These are phyloP conservation scores for Cystobasidium pallidum DNA, from an alignment of 1,284 basidiomycete species.

Conservation along the genomic window DNA sequence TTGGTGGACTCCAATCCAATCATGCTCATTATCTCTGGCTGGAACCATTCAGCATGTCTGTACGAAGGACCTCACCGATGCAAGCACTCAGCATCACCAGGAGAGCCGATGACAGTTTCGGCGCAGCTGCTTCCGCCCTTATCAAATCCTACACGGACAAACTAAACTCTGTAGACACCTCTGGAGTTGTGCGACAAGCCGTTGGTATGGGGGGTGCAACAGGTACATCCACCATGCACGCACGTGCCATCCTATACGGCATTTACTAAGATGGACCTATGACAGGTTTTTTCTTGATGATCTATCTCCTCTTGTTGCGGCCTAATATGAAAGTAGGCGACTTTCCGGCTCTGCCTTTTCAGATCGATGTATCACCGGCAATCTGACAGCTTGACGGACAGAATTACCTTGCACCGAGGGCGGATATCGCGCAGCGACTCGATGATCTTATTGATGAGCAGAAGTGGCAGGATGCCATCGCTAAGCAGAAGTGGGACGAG, in stretches of 20 bases:
- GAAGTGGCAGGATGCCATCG: not conserved
- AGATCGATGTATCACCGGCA: no score
- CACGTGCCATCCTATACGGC: no score
- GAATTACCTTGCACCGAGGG: conserved; percentile 22
- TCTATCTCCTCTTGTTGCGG: conserved; percentile 29
- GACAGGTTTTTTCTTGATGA: not conserved
- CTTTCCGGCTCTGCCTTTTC: not conserved
- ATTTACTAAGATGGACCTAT: not conserved
- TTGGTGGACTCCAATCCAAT: not conserved
- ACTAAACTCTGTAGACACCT: conserved; percentile 34
- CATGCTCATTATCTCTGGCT: not conserved
- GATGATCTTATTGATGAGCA: not conserved
- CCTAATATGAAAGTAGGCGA: conserved; percentile 23
- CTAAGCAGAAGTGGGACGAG: not conserved
- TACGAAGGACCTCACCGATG: not conserved
- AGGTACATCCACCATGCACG: not conserved
- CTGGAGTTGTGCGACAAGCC: conserved; percentile 28
- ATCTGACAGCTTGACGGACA: not conserved
- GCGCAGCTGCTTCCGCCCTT: conserved; percentile 25
- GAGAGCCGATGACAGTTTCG: not conserved
- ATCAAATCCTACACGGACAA: conserved; percentile 32
- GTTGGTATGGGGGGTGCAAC: conserved; percentile 20
- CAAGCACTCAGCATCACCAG: not conserved
- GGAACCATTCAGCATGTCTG: not conserved
- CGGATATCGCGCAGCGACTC: not conserved